A percentile compares a stretch with the other conserved stretches of the same genome.
Conservation (phyloP, 441 rosid species). For the Rhodomyrtus psidioides region DNA sequence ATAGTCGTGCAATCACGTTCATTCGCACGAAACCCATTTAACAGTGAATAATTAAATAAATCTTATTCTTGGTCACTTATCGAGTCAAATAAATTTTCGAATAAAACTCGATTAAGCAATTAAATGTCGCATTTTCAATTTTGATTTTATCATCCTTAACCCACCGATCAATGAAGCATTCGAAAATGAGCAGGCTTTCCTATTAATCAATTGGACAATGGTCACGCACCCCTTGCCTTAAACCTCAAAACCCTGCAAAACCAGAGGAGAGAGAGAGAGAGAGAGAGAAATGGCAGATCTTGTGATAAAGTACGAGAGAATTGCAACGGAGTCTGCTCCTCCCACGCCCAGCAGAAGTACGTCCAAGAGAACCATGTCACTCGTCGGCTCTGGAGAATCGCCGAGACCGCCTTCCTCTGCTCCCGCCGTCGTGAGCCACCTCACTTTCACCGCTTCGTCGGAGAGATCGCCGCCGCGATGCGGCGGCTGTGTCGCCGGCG, state of each 20-base stretch:
- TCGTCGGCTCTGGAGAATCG: not conserved
- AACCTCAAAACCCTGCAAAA: not conserved
- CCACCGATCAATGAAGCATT: too few relatives aligned
- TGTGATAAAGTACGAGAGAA: not conserved
- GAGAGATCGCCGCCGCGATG: not conserved
- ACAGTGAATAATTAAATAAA: too few relatives aligned
- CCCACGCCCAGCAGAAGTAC: not conserved
- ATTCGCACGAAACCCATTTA: too few relatives aligned
- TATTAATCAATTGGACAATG: not conserved
- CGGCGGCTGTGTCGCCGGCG: not conserved
- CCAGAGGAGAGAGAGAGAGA: not conserved
- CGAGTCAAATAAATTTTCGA: not conserved
- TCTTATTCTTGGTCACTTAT: not conserved
- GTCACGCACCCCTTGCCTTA: not conserved
- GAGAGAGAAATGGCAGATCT: not conserved
- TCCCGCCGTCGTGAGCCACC: not conserved
- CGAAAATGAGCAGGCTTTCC: too few relatives aligned
- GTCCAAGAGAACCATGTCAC: not conserved
- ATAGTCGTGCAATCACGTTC: too few relatives aligned
- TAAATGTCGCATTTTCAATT: too few relatives aligned
- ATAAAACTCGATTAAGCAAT: too few relatives aligned
- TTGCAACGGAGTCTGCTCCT: not conserved
- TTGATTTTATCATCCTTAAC: too few relatives aligned
- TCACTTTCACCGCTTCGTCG: not conserved
- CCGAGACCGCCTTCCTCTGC: not conserved